Evolutionary conservation across 2,329 filamentous ascomycete genomes (phyloP).

Genomic region (Neonectria punicea): DNA sequence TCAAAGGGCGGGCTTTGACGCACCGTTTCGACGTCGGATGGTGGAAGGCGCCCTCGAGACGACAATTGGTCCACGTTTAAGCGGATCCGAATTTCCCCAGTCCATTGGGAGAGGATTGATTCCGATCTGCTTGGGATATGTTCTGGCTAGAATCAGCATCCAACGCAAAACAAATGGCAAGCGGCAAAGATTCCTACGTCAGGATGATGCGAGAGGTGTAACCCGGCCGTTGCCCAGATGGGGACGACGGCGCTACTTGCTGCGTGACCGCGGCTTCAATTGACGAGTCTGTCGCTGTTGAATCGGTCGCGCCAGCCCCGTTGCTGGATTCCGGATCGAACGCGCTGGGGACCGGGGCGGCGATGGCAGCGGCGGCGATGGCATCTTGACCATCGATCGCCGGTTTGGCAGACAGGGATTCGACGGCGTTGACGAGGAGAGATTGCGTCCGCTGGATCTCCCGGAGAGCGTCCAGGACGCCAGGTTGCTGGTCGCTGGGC

Average conservation of each 20-base stretch:
- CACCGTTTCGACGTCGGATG: constrained; percentile 83
- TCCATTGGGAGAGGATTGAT: constrained; percentile 90
- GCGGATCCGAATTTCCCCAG: constrained; percentile 84
- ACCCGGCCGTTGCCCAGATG: constrained; percentile 53
- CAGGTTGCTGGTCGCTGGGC: constrained; percentile 32
- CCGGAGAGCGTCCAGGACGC: constrained; percentile 46
- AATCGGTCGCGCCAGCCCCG: constrained; percentile 17
- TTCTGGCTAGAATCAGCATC: constrained; percentile 55
- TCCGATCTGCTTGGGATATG: constrained; percentile 93
- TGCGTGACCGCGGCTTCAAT: constrained; percentile 29
- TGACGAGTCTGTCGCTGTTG: constrained; percentile 26
- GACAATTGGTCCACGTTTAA: constrained; percentile 84
- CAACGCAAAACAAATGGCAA: constrained; percentile 11
- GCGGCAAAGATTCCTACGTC: constrained; percentile 54
- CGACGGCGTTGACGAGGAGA: constrained; percentile 53
- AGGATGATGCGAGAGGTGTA: constrained; percentile 66
- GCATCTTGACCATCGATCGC: constrained; percentile 26
- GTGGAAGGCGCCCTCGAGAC: constrained; percentile 82
- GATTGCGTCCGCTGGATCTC: constrained; percentile 56
- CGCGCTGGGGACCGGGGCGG: constrained; percentile 19
- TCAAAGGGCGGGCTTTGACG: constrained; percentile 43
- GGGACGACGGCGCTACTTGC: constrained; percentile 39
- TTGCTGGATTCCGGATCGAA: constrained; percentile 25
- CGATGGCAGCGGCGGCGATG: constrained; percentile 3
- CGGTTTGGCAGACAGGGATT: constrained; percentile 50